Evolutionary conservation across 345 rosid genomes (phyloP).

Genomic region (Aegle marmelos): DNA sequence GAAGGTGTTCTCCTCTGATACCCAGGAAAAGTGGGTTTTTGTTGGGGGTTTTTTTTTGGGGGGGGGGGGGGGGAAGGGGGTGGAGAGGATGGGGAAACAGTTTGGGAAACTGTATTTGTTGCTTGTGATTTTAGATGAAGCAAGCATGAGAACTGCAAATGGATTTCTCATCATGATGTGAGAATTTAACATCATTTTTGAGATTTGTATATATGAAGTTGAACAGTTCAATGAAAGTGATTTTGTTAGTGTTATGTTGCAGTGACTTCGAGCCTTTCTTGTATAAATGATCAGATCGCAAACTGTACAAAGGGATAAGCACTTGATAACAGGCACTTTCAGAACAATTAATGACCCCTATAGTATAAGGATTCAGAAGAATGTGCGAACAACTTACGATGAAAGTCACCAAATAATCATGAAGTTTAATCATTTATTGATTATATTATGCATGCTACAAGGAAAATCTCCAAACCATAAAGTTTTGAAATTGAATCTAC

Average conservation of each 20-base stretch:
- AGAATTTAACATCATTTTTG: not conserved
- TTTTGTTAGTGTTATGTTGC: not conserved
- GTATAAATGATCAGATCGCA: not conserved
- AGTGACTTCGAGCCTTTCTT: not conserved
- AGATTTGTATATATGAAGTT: conserved; percentile 19
- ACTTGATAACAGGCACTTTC: not conserved
- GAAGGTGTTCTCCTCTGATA: not conserved
- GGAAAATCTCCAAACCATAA: no score
- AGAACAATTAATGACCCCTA: not conserved
- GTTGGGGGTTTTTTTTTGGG: no score
- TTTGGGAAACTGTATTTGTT: not conserved
- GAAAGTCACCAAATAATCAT: no score
- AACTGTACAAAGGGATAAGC: not conserved
- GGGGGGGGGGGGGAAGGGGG: accelerated
- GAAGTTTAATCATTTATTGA: no score
- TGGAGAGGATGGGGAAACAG: not conserved
- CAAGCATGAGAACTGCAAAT: conserved; percentile 31
- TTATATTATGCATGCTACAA: no score
- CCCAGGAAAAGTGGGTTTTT: not conserved
- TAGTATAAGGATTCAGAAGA: no score
- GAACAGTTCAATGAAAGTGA: not conserved
- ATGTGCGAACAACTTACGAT: no score
- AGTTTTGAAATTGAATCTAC: no score
- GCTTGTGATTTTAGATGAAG: conserved; percentile 46
- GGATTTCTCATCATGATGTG: not conserved